These are phyloP conservation scores for Rhododendron kiyosumense DNA, from an alignment of 148 eudicot genomes.

Conservation along the genomic window DNA sequence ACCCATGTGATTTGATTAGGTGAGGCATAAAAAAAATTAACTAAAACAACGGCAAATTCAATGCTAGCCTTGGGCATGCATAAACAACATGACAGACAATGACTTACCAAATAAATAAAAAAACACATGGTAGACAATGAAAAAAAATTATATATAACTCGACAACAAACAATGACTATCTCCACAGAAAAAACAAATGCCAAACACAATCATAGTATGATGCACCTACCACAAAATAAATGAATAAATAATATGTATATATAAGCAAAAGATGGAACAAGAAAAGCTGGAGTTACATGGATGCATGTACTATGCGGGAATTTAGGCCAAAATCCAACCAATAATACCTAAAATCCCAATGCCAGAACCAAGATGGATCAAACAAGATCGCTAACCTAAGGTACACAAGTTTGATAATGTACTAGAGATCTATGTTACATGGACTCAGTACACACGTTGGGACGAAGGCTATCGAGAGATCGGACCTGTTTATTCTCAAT, in stretches of 20 bases:
- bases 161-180: not conserved
- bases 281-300: not conserved
- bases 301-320: slow-evolving; percentile 15
- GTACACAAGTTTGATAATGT: not conserved
- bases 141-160: not conserved
- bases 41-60: slow-evolving; percentile 8
- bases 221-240: slow-evolving; percentile 16
- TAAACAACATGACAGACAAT: slow-evolving; percentile 21
- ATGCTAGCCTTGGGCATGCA: slow-evolving; percentile 28
- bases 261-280: not conserved
- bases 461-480: not conserved
- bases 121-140: slow-evolving; percentile 14
- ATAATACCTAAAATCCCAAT: slow-evolving; percentile 9
- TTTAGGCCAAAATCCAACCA: slow-evolving; percentile 18
- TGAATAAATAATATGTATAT: no score
- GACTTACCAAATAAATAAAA: not conserved
- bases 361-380: not conserved
- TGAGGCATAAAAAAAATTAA: slow-evolving; percentile 4
- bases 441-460: not conserved
- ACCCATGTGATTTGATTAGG: slow-evolving; percentile 25
- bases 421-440: not conserved
- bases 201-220: slow-evolving; percentile 4
- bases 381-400: not conserved
- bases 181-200: not conserved
- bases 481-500: not conserved